Percentiles rank a stretch among this genome's conserved stretches.
phyloP scores from a whole-genome alignment of 257 asterid species.

The Plantago major region DNA sequence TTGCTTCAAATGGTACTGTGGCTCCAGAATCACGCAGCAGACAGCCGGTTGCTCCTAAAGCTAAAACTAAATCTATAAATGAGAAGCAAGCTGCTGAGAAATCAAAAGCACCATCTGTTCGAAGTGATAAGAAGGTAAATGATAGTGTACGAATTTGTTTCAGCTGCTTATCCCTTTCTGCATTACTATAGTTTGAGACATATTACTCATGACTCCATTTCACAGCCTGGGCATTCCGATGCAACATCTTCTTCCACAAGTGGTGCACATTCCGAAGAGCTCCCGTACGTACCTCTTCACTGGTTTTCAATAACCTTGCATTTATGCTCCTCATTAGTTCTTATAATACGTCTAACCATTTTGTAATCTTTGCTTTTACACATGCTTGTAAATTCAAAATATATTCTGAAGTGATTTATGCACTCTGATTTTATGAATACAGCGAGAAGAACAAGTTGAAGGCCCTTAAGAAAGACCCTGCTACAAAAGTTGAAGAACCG shows the following conservation, averaged over 20 bases:
- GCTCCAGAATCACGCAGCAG: slow-evolving; percentile 30
- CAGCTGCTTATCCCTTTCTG: neutral
- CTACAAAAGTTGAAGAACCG: slow-evolving; percentile 35
- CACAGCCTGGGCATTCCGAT: slow-evolving; percentile 32
- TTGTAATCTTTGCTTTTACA: no score
- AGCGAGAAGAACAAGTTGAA: slow-evolving; percentile 40
- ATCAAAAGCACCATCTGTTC: slow-evolving; percentile 22
- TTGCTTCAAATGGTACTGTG: slow-evolving; percentile 36
- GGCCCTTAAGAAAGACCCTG: slow-evolving; percentile 33
- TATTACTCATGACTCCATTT: slow-evolving; percentile 12
- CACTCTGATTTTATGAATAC: slow-evolving; percentile 24
- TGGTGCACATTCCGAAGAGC: slow-evolving; percentile 37
- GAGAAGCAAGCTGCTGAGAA: slow-evolving; percentile 28
- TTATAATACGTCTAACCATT: neutral
- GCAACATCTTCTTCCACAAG: slow-evolving; percentile 35
- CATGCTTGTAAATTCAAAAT: neutral
- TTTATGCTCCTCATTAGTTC: slow-evolving; percentile 3
- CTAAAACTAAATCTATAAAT: slow-evolving; percentile 28
- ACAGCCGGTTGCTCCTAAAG: slow-evolving; percentile 20
- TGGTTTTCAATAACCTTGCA: slow-evolving; percentile 11
- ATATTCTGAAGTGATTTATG: neutral
- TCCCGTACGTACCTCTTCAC: slow-evolving; percentile 28
- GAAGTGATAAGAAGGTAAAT: slow-evolving; percentile 30
- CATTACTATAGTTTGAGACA: neutral
- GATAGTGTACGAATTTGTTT: neutral